phyloP scores from a whole-genome alignment of 371 early-diverging fungal genomes.

The Lichtheimia hyalospora region DNA sequence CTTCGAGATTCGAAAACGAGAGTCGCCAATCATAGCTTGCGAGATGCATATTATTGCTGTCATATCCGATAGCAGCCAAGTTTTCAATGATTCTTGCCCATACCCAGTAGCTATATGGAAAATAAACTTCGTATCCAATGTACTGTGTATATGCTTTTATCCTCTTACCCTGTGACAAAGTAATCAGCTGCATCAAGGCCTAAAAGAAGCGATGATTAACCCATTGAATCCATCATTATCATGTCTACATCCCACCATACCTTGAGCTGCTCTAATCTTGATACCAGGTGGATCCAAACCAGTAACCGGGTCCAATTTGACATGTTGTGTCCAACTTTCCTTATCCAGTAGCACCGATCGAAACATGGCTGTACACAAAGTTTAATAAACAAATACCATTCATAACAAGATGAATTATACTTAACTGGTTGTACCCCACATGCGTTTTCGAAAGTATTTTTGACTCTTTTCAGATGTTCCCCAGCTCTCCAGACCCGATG shows the following conservation, averaged over 20 bases:
- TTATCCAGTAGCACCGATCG: slow-evolving; percentile 81
- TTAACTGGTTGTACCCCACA: slow-evolving; percentile 88
- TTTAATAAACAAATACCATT: background rate
- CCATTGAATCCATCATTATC: background rate
- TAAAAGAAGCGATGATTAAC: background rate
- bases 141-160: background rate
- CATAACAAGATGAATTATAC: slow-evolving; percentile 8
- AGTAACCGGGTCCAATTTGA: slow-evolving; percentile 80
- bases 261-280: slow-evolving; percentile 87
- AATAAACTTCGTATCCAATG: background rate
- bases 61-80: slow-evolving; percentile 87
- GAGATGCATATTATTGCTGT: slow-evolving; percentile 83
- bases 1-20: slow-evolving; percentile 80
- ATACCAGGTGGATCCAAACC: slow-evolving; percentile 87
- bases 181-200: slow-evolving; percentile 94
- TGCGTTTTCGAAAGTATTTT: slow-evolving; percentile 84
- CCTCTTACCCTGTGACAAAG: slow-evolving; percentile 77
- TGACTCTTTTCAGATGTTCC: slow-evolving; percentile 72
- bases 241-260: slow-evolving; percentile 15
- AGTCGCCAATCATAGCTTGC: slow-evolving; percentile 96
- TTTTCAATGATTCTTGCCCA: slow-evolving; percentile 89
- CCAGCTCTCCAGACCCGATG: slow-evolving; percentile 92
- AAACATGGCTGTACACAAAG: slow-evolving; percentile 64
- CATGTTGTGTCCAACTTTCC: slow-evolving; percentile 82
- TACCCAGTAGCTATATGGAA: slow-evolving; percentile 81